Conservation (phyloP, 1,284 basidiomycete species). For the Ceratobasidium sp. region DNA sequence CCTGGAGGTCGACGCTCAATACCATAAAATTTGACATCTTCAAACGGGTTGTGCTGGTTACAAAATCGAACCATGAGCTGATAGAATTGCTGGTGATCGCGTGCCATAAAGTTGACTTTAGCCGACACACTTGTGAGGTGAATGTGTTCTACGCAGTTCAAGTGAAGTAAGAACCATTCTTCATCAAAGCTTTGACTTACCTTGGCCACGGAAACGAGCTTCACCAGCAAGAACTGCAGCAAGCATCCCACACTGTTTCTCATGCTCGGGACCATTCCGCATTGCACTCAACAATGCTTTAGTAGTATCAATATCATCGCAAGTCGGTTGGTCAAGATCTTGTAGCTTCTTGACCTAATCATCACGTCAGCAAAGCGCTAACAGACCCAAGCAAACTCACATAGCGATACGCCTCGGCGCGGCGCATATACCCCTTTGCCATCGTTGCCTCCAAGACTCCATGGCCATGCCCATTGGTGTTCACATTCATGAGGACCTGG, state of each 20-base stretch:
- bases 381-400: too few relatives aligned
- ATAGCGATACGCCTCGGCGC: conserved; percentile 13
- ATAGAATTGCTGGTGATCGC: neutral
- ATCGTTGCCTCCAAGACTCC: conserved; percentile 29
- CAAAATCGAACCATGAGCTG: neutral
- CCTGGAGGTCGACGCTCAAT: neutral
- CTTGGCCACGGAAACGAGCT: too few relatives aligned
- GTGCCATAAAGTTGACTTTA: neutral
- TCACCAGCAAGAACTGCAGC: too few relatives aligned
- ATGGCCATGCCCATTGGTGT: conserved; percentile 21
- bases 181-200: too few relatives aligned
- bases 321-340: neutral
- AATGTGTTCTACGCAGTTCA: too few relatives aligned
- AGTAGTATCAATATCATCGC: neutral
- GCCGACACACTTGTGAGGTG: too few relatives aligned
- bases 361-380: too few relatives aligned
- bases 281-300: neutral
- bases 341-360: conserved; percentile 7
- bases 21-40: neutral
- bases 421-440: neutral
- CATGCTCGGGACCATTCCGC: conserved; percentile 20
- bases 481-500: conserved; percentile 7
- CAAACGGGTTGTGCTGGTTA: too few relatives aligned
- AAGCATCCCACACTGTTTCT: neutral
- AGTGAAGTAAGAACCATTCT: too few relatives aligned